Evolutionary conservation across 768 basidiomycete genomes (phyloP).

Genomic region (Hericium erinaceus): DNA sequence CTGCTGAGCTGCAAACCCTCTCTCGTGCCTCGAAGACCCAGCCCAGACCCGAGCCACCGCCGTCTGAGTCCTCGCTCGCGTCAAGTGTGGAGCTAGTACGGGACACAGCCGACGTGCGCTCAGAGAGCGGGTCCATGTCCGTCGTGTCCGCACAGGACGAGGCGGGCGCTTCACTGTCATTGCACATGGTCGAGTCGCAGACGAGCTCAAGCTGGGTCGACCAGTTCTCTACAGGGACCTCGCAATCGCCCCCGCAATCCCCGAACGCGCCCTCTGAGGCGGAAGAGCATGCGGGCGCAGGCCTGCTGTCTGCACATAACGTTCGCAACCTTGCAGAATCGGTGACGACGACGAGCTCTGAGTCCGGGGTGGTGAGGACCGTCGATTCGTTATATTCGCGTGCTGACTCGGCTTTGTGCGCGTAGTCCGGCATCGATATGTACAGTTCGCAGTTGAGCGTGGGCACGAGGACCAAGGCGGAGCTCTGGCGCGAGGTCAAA

Average conservation of each 20-base stretch:
- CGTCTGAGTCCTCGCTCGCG: conserved; percentile 21
- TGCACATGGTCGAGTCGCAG: conserved; percentile 23
- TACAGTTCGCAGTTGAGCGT: conserved; percentile 10
- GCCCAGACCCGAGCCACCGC: conserved; percentile 10
- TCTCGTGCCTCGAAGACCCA: conserved; percentile 25
- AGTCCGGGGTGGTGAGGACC: conserved; percentile 10
- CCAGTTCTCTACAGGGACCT: conserved; percentile 15
- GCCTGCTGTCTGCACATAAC: background rate
- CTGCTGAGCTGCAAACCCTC: conserved; percentile 40
- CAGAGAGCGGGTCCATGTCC: conserved; percentile 34
- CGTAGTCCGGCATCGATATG: conserved; percentile 5
- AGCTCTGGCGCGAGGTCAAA: conserved; percentile 92
- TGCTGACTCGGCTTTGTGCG: background rate
- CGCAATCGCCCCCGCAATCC: conserved; percentile 14
- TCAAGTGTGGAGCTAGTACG: conserved; percentile 28
- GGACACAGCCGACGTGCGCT: conserved; percentile 26
- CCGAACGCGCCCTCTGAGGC: background rate
- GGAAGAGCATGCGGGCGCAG: background rate
- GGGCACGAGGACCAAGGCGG: conserved; percentile 50
- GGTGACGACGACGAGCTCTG: conserved; percentile 13
- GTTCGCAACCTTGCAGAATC: conserved; percentile 12
- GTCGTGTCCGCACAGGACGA: conserved; percentile 31
- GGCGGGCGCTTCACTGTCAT: conserved; percentile 28
- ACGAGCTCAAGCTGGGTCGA: conserved; percentile 34
- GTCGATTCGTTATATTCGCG: conserved; percentile 2